These are phyloP conservation scores for Colletotrichum ledebouriae DNA, from an alignment of 2,329 filamentous ascomycete genomes.

Conservation along the genomic window DNA sequence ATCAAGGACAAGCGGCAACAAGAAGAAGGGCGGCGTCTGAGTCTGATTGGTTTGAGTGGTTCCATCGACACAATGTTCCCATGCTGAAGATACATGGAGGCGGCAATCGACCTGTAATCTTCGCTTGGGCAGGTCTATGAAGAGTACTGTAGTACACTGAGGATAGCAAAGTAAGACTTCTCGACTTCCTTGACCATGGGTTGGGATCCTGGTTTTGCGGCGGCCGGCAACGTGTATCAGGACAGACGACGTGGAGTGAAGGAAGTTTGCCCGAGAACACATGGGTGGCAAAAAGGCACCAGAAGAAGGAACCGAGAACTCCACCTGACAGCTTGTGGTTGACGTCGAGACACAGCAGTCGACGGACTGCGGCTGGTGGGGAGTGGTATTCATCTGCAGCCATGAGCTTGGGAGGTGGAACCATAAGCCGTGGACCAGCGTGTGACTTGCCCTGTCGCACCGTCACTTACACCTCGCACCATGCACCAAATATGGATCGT, in stretches of 20 bases:
- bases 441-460: conserved; percentile 2
- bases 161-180: neutral
- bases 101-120: neutral
- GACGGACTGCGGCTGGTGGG: conserved; percentile 7
- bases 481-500: conserved; percentile 24
- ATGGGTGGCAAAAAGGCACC: too few relatives aligned
- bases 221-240: conserved; percentile 10
- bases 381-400: conserved; percentile 27
- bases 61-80: conserved; percentile 6
- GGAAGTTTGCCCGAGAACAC: conserved; percentile 6
- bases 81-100: neutral
- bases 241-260: conserved; percentile 15
- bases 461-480: conserved; percentile 12
- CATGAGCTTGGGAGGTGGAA: conserved; percentile 30
- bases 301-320: conserved; percentile 14
- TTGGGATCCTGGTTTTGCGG: conserved; percentile 17
- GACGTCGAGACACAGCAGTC: conserved; percentile 20
- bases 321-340: conserved; percentile 29
- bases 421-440: conserved; percentile 9
- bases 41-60: conserved; percentile 17
- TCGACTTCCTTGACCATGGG: conserved; percentile 10
- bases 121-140: neutral
- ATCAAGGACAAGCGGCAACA: conserved; percentile 15
- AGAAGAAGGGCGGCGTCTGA: conserved; percentile 6
- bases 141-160: too few relatives aligned